These are phyloP conservation scores for Colletotrichum theobromicola DNA, from an alignment of 2,329 filamentous ascomycete species.

Conservation along the genomic window DNA sequence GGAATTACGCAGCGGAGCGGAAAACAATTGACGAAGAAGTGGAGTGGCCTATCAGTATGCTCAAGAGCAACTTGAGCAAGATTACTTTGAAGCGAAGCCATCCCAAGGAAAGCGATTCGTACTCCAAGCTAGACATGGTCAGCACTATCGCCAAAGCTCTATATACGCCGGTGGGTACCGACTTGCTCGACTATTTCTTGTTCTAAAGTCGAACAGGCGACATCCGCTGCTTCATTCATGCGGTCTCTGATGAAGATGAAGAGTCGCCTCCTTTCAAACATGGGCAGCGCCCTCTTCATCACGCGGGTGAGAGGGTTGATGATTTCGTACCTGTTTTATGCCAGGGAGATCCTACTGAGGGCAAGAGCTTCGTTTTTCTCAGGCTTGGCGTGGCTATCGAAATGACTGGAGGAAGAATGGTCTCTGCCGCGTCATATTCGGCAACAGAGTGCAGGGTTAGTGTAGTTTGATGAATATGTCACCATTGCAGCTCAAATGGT, in stretches of 20 bases:
- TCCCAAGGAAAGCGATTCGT: not conserved
- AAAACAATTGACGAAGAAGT: not conserved
- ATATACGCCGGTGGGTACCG: rapidly evolving
- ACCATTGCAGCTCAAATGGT: not conserved
- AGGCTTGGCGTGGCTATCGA: not conserved
- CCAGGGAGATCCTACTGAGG: not conserved
- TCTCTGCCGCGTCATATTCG: not conserved
- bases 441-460: rapidly evolving
- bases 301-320: not conserved
- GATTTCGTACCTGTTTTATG: not conserved
- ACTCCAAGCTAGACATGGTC: rapidly evolving
- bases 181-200: not conserved
- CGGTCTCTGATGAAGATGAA: not conserved
- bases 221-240: not conserved
- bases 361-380: not conserved
- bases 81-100: not conserved
- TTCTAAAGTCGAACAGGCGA: rapidly evolving
- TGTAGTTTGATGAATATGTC: not conserved
- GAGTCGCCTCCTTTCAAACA: not conserved
- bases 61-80: not conserved
- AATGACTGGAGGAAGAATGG: not conserved
- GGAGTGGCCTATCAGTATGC: rapidly evolving
- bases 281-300: not conserved
- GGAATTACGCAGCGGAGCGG: not conserved
- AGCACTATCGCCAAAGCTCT: not conserved